phyloP scores from a whole-genome alignment of 257 asterid genomes.

The Capsicum baccatum region DNA sequence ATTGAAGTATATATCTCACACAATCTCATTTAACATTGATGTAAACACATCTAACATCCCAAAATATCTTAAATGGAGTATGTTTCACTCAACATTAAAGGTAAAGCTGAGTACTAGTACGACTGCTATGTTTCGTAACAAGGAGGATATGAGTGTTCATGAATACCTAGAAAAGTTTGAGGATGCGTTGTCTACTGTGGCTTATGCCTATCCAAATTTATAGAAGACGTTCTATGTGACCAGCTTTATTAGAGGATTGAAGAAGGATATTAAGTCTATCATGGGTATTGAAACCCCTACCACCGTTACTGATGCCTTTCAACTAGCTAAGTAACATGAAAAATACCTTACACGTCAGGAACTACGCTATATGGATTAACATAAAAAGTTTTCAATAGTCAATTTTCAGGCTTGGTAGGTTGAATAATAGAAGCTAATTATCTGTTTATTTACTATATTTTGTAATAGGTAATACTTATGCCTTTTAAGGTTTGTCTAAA shows the following conservation, averaged over 20 bases:
- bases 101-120: background rate
- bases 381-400: background rate
- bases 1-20: too few species aligned
- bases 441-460: background rate
- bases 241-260: constrained; percentile 6
- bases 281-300: background rate
- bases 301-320: background rate
- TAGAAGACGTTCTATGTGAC: background rate
- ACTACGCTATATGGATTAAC: background rate
- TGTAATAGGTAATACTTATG: background rate
- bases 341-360: background rate
- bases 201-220: background rate
- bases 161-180: background rate
- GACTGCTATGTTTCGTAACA: background rate
- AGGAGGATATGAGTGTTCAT: background rate
- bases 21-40: too few species aligned
- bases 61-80: background rate
- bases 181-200: background rate
- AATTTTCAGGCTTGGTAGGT: background rate
- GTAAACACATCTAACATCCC: too few species aligned
- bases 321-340: background rate
- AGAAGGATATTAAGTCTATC: background rate
- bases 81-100: background rate
- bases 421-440: background rate
- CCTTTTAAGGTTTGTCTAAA: background rate